phyloP scores from a whole-genome alignment of 352 stramenopile genomes.

The Phytophthora podocarpi region DNA sequence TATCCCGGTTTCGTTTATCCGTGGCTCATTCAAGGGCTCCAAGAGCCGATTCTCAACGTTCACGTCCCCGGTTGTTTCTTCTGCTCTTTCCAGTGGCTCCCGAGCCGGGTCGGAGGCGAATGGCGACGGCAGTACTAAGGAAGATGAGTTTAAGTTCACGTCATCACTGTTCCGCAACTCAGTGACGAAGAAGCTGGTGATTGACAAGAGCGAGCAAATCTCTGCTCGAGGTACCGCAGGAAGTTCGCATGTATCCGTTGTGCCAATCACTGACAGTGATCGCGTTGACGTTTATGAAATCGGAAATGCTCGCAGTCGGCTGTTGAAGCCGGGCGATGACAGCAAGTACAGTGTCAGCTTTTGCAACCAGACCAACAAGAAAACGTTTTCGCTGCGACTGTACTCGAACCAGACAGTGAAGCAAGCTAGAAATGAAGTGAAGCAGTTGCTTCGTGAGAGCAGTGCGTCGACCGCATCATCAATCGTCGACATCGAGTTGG shows the following conservation, averaged over 20 bases:
- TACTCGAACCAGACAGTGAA: conserved; percentile 59
- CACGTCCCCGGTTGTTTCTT: conserved; percentile 31
- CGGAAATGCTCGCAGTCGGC: conserved; percentile 24
- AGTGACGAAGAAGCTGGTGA: conserved; percentile 63
- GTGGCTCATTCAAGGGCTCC: conserved; percentile 74
- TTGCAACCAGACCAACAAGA: conserved; percentile 73
- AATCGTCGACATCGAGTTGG: conserved; percentile 64
- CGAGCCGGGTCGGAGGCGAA: conserved; percentile 22
- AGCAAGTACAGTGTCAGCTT: conserved; percentile 67
- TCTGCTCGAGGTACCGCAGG: conserved; percentile 11
- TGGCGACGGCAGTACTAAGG: conserved; percentile 26
- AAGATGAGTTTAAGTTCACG: conserved; percentile 71
- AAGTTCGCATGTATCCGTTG: conserved; percentile 53
- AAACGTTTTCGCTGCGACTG: conserved; percentile 65
- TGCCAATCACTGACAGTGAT: conserved; percentile 64
- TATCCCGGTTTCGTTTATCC: conserved; percentile 77
- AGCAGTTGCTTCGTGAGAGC: conserved; percentile 57
- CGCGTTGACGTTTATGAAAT: conserved; percentile 30
- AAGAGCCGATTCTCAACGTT: conserved; percentile 70
- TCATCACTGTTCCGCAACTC: conserved; percentile 66
- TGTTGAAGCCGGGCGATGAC: conserved; percentile 56
- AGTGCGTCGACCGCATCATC: conserved; percentile 29
- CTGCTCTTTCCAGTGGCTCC: conserved; percentile 20
- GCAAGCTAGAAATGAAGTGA: conserved; percentile 61
- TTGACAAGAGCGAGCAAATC: conserved; percentile 52